These are phyloP conservation scores for Digitaria exilis DNA, from an alignment of 202 grass and related monocot species.

Conservation along the genomic window DNA sequence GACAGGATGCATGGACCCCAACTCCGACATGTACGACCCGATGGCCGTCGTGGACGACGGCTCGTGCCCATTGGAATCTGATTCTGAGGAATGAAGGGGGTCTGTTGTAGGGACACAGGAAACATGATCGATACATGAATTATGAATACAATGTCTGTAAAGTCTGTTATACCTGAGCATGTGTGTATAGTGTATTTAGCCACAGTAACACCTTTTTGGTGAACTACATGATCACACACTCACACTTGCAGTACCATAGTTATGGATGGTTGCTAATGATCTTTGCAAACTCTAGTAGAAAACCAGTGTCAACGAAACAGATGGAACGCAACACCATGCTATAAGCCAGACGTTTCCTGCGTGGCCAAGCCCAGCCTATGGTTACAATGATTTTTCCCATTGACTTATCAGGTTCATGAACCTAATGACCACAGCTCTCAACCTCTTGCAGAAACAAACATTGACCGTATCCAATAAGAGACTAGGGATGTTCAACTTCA, in stretches of 20 bases:
- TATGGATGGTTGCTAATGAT: neutral
- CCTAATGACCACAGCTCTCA: neutral
- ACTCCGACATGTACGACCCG: constrained; percentile 67
- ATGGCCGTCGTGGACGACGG: constrained; percentile 80
- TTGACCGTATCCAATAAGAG: neutral
- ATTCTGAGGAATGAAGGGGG: constrained; percentile 49
- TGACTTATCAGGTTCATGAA: neutral
- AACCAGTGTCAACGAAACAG: neutral
- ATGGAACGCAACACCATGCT: neutral
- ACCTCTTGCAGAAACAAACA: neutral
- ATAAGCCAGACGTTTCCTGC: neutral
- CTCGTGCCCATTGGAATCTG: constrained; percentile 62
- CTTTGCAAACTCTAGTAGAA: neutral
- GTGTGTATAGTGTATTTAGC: neutral
- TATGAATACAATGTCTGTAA: neutral
- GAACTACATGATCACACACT: neutral
- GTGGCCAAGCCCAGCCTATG: neutral
- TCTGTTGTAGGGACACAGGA: neutral
- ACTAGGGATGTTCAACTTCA: neutral
- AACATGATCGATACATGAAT: neutral
- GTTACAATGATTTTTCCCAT: neutral
- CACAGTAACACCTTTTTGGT: neutral
- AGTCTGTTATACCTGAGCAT: neutral
- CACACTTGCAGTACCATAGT: neutral
- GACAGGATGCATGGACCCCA: constrained; percentile 77